Conservation (phyloP, 2,329 filamentous ascomycete species). For the Paecilomyces sp. region DNA sequence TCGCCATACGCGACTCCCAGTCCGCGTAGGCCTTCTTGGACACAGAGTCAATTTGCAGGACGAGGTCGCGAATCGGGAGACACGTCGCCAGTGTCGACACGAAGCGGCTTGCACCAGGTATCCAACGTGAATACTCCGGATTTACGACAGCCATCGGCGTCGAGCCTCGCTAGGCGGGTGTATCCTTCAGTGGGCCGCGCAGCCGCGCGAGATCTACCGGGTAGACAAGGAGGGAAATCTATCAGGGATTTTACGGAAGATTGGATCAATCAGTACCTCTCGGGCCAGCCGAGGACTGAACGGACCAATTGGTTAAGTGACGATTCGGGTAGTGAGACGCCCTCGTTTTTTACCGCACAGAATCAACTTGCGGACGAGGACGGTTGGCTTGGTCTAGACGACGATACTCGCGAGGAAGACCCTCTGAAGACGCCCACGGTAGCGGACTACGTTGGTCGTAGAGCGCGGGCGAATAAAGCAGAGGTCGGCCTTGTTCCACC, state of each 20-base stretch:
- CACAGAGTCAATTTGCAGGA: slow-evolving; percentile 41
- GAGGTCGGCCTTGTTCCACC: slow-evolving; percentile 14
- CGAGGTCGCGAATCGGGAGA: slow-evolving; percentile 23
- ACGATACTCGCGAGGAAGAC: slow-evolving; percentile 30
- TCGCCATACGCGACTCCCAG: slow-evolving; percentile 73
- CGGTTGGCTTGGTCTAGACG: slow-evolving; percentile 37
- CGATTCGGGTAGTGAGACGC: slow-evolving; percentile 65
- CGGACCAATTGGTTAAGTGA: slow-evolving; percentile 79
- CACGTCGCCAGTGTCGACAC: slow-evolving; percentile 27
- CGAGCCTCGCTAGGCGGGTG: slow-evolving; percentile 15
- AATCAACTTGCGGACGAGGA: slow-evolving; percentile 35
- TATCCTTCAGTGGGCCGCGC: slow-evolving; percentile 20
- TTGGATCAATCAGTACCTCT: slow-evolving; percentile 80
- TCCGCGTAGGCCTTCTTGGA: slow-evolving; percentile 33
- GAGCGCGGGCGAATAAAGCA: slow-evolving; percentile 8
- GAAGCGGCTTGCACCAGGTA: slow-evolving; percentile 13
- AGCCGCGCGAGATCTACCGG: slow-evolving; percentile 15
- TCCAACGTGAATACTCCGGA: slow-evolving; percentile 19
- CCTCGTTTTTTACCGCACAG: slow-evolving; percentile 46
- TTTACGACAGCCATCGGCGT: slow-evolving; percentile 19
- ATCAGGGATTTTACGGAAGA: slow-evolving; percentile 64
- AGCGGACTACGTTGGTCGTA: slow-evolving; percentile 26
- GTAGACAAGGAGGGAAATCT: slow-evolving; percentile 23
- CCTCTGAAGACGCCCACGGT: slow-evolving; percentile 33
- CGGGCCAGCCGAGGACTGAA: slow-evolving; percentile 61